Evolutionary conservation across 2,329 filamentous ascomycete species (phyloP), one percentile per base, ranked within the genome.

Genomic region (Dothistroma septosporum): DNA sequence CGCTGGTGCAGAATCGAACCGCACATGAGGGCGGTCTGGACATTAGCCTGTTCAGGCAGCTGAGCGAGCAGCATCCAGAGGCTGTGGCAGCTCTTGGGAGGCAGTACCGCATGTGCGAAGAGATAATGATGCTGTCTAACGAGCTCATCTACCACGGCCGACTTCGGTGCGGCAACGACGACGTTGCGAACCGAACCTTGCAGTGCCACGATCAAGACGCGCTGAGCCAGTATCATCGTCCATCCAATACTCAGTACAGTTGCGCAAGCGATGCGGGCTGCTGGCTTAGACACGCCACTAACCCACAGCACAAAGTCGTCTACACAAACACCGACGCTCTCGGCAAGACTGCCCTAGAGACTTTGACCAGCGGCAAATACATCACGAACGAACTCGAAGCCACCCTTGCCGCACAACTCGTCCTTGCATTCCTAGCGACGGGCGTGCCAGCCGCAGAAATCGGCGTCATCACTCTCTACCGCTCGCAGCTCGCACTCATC

Each of bases 71-170:
- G 0, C 92, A 97, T 64, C 92, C 94, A 0, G 80, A 86, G 52
- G 92, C 92, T 0, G 92, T 99, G 1, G 91, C 95, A 63, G 96
- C 90, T 64, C 83, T 99, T 1, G 92, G 94, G 69, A 92, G 97
- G 70, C 94, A 99, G 73, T 99, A 99, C 73, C 91, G 94, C 63
- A 99, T 99, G 94, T 96, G 91, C 70, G 90, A 94, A 67, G 94
- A 99, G 63, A 90, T 99, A 62, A 97, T 97, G 93, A 83, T 88
- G 1, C 83, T 99, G 14, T 95, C 91, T 64, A 99, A 97, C 75
- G 89, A 85, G 1, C 83, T 99, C 59, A 97, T 99, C 69, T 99
- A 99, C 77, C 82, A 87, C n/a, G 93, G 92, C 4, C 85, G 87
- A 37, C 82, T 99, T 41, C 93, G 94, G 70, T 99, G 94, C 72